Conservation (phyloP, 2,329 filamentous ascomycete genomes). For the Fusarium luffae region DNA sequence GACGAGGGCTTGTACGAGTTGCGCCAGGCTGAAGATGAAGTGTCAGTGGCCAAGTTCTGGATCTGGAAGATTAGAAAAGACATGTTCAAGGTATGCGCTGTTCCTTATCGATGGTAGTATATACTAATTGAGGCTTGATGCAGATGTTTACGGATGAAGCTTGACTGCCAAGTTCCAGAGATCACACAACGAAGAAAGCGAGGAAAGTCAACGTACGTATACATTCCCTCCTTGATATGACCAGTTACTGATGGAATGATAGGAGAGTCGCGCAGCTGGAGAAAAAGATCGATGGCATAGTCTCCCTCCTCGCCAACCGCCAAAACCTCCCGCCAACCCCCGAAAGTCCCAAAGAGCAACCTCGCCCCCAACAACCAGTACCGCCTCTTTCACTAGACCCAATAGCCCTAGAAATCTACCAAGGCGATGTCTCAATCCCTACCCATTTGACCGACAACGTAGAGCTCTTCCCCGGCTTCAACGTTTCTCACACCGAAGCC, state of each 20-base stretch:
- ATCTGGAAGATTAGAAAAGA: conserved; percentile 27
- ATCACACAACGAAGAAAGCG: conserved; percentile 50
- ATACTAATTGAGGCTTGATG: neutral
- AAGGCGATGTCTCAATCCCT: neutral
- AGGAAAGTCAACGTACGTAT: conserved; percentile 51
- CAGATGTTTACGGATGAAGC: conserved; percentile 50
- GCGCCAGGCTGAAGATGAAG: conserved; percentile 52
- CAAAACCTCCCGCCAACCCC: conserved; percentile 41
- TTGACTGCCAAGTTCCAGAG: conserved; percentile 50
- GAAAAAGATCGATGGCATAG: conserved; percentile 55
- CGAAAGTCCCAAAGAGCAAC: conserved; percentile 37
- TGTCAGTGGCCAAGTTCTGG: conserved; percentile 49
- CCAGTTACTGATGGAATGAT: too few relatives aligned
- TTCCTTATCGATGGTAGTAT: fast-evolving
- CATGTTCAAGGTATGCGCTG: conserved; percentile 44
- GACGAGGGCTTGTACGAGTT: conserved; percentile 50
- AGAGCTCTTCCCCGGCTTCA: conserved; percentile 52
- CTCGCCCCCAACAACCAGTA: neutral
- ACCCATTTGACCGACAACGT: conserved; percentile 10
- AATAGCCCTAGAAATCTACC: neutral
- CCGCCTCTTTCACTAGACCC: neutral
- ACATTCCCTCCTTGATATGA: too few relatives aligned
- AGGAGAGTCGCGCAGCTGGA: conserved; percentile 54
- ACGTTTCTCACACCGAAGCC: conserved; percentile 50
- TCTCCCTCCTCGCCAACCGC: conserved; percentile 51